Percentiles rank a stretch among this genome's conserved stretches.
Conservation (phyloP, 2,329 filamentous ascomycete species). For the Incumbomyces lentus region DNA sequence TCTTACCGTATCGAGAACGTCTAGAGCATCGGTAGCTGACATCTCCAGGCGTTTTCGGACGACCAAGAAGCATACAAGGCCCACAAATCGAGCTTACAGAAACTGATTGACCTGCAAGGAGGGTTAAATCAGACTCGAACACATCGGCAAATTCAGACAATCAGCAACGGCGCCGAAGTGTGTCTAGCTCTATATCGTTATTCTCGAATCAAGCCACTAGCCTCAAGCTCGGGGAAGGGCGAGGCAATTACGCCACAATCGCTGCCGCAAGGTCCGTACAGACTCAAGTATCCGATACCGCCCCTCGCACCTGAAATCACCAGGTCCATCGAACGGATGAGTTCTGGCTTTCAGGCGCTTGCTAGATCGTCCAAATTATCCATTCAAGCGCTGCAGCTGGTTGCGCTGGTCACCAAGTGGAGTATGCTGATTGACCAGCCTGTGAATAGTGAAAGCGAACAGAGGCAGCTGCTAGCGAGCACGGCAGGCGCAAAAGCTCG, state of each 20-base stretch:
- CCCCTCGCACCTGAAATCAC: neutral
- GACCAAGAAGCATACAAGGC: neutral
- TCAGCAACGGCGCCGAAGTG: neutral
- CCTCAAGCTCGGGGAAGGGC: neutral
- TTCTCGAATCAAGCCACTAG: neutral
- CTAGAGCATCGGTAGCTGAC: neutral
- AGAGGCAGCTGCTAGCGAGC: neutral
- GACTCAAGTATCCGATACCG: constrained; percentile 1
- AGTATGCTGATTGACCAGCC: constrained; percentile 1
- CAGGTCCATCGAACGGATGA: constrained; percentile 1
- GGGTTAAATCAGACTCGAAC: neutral
- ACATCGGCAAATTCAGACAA: neutral
- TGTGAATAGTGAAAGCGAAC: neutral
- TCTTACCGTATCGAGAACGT: neutral
- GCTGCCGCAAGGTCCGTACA: neutral
- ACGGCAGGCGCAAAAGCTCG: neutral
- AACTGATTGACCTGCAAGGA: constrained; percentile 2
- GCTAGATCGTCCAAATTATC: constrained; percentile 2
- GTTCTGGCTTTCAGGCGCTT: neutral
- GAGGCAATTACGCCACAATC: neutral
- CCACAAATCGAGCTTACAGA: constrained; percentile 3
- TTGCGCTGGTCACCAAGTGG: neutral
- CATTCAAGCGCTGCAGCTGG: neutral
- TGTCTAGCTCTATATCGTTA: neutral
- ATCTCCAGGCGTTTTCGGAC: neutral